phyloP scores from a whole-genome alignment of 768 basidiomycete species.

The Lactarius tabidus region DNA sequence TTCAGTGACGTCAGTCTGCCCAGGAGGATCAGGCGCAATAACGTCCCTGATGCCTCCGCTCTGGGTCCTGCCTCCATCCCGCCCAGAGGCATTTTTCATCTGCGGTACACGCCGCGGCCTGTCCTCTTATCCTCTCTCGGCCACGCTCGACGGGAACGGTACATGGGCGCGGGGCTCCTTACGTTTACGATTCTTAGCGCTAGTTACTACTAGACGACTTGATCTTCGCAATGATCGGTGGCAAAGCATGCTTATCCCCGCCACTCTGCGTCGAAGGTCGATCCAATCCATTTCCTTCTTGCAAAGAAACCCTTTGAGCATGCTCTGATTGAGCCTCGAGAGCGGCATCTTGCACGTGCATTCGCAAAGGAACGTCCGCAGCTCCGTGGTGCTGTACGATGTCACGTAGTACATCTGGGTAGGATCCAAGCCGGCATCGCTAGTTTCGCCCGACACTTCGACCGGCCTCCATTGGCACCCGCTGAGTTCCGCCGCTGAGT shows the following conservation, averaged over 20 bases:
- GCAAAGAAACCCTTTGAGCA: constrained; percentile 92
- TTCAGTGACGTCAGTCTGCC: too few species aligned
- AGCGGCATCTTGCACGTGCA: constrained; percentile 92
- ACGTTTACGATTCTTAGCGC: constrained; percentile 40
- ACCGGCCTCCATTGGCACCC: constrained; percentile 36
- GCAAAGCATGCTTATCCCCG: constrained; percentile 51
- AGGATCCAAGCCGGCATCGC: constrained; percentile 34
- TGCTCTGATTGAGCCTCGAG: constrained; percentile 88
- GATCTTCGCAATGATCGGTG: constrained; percentile 21
- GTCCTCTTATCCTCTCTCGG: constrained; percentile 8
- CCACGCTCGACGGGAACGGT: constrained; percentile 23
- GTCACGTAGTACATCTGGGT: constrained; percentile 60
- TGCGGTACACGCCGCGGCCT: constrained; percentile 43
- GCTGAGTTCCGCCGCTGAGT: too few species aligned
- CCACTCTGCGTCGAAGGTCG: constrained; percentile 69
- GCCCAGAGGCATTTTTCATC: constrained; percentile 70
- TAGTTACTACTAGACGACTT: constrained; percentile 29
- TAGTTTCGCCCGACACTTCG: constrained; percentile 13
- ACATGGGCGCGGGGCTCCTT: constrained; percentile 32
- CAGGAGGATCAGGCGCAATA: constrained; percentile 37
- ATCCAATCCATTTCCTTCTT: constrained; percentile 82
- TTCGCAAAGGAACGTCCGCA: constrained; percentile 94
- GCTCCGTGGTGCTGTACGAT: constrained; percentile 67
- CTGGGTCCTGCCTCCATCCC: constrained; percentile 81
- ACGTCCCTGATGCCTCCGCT: constrained; percentile 80